phyloP scores from a whole-genome alignment of 2,329 filamentous ascomycete genomes.

The Sclerotinia glacialis region DNA sequence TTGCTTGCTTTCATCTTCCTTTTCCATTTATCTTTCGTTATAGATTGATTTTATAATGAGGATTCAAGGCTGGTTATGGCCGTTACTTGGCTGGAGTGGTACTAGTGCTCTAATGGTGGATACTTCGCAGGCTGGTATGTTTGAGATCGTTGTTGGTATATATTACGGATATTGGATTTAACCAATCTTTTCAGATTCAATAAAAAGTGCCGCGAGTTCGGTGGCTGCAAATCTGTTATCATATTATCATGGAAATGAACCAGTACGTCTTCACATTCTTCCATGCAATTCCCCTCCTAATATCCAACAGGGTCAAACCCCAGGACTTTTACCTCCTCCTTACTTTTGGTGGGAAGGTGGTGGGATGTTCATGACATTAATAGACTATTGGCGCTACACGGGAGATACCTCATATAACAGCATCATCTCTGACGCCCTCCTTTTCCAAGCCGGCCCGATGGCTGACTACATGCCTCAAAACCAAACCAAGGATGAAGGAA shows the following conservation, averaged over 20 bases:
- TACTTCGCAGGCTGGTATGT: conserved; percentile 33
- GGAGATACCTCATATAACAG: conserved; percentile 67
- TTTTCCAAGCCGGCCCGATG: conserved; percentile 69
- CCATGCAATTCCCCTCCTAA: conserved; percentile 43
- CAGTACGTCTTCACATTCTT: conserved; percentile 39
- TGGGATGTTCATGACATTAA: conserved; percentile 66
- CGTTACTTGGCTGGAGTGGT: conserved; percentile 24
- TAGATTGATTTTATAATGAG: conserved; percentile 30
- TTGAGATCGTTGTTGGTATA: background rate
- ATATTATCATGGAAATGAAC: conserved; percentile 52
- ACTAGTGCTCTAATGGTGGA: conserved; percentile 32
- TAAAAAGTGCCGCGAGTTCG: conserved; percentile 39
- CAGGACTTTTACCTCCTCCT: conserved; percentile 47
- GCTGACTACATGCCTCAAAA: conserved; percentile 75
- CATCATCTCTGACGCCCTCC: conserved; percentile 60
- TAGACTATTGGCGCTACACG: conserved; percentile 85
- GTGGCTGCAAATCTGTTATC: conserved; percentile 49
- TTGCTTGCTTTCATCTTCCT: conserved; percentile 6
- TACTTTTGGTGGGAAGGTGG: conserved; percentile 66
- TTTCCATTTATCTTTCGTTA: background rate
- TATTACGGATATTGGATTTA: background rate
- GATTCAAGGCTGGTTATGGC: conserved; percentile 30
- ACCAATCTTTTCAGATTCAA: conserved; percentile 33
- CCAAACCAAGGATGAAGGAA: conserved; percentile 59
- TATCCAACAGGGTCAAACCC: conserved; percentile 49